A percentile compares a stretch with the other conserved stretches of the same genome.
phyloP scores from a whole-genome alignment of 352 stramenopile genomes.

The Phytophthora megakarya region DNA sequence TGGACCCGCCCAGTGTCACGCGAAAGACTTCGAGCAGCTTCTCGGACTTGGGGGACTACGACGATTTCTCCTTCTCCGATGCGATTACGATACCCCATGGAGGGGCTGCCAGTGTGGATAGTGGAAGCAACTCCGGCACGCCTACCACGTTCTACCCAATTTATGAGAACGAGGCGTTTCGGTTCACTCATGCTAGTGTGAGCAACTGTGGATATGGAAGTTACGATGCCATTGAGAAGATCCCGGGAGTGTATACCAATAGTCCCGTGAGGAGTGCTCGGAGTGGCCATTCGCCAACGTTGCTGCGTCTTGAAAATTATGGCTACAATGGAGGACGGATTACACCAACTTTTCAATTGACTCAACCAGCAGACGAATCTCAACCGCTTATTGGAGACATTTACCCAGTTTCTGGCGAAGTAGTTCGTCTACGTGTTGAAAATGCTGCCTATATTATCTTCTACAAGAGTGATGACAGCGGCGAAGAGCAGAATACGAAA shows the following conservation, averaged over 20 bases:
- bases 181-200: slow-evolving; percentile 60
- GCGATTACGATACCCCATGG: slow-evolving; percentile 46
- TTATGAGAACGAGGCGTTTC: slow-evolving; percentile 77
- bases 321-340: slow-evolving; percentile 51
- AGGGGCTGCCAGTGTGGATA: slow-evolving; percentile 37
- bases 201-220: slow-evolving; percentile 51
- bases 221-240: slow-evolving; percentile 47
- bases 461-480: slow-evolving; percentile 77
- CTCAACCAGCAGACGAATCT: slow-evolving; percentile 58
- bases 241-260: slow-evolving; percentile 31
- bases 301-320: slow-evolving; percentile 40
- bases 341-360: slow-evolving; percentile 65
- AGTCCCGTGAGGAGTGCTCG: slow-evolving; percentile 46
- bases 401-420: slow-evolving; percentile 73
- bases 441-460: slow-evolving; percentile 89
- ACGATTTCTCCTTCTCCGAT: slow-evolving; percentile 80
- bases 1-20: slow-evolving; percentile 50
- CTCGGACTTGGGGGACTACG: slow-evolving; percentile 86
- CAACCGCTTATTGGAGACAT: slow-evolving; percentile 70
- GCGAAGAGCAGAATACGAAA: slow-evolving; percentile 40
- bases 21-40: slow-evolving; percentile 89
- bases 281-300: slow-evolving; percentile 33
- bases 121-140: slow-evolving; percentile 40
- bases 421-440: slow-evolving; percentile 72
- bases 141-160: slow-evolving; percentile 78